Evolutionary conservation across 2,329 filamentous ascomycete genomes (phyloP), one percentile per base, ranked within the genome.

Genomic region (Monosporascus sp.): DNA sequence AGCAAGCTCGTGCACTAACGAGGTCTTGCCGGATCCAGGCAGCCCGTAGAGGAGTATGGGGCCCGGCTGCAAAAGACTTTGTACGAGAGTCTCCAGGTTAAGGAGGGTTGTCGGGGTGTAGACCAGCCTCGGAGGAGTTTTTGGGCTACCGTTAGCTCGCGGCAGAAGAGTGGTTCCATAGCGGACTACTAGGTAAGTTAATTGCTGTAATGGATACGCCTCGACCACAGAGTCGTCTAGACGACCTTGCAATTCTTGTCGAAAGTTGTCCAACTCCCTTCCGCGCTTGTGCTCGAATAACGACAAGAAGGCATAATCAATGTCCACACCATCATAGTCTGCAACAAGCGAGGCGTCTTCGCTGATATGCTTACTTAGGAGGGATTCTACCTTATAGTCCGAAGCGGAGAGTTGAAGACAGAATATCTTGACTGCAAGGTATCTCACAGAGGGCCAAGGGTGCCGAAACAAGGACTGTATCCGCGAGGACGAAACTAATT

Each of bases 11-110:
- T 90, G 88, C 15, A 95, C 83, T 20, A 96, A 72, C 0, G 89
- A 85, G 0, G 94, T 97, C 75, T 99, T 99, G 49, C 94, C 94
- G 35, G 88, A 88, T 20, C 95, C 93, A 7, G 93, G 83, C 15
- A 89, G 76, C 1, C 94, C 94, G 57, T 90, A 83, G 5, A 99
- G 77, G 20, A 99, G 76, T 37, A 97, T 78, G 0, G 95, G 90
- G 1, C 85, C 83, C 1, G 81, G 68, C 4, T 77, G 77, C 45
- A 88, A 85, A 31, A 99, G 74, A 47, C 86, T 80, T 27, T 72
- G 71, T 2, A 89, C 88, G 52, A 97, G 79, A 11, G 70, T 76
- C 62, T 83, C 81, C 38, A 96, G 74, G 60, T 97, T 99, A 9
- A 69, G 68, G 35, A 80, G 72, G 0, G 91, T 90, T 0, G 90